These are phyloP conservation scores for Pseudopyricularia javanii DNA, from an alignment of 2,329 filamentous ascomycete species.

Conservation along the genomic window DNA sequence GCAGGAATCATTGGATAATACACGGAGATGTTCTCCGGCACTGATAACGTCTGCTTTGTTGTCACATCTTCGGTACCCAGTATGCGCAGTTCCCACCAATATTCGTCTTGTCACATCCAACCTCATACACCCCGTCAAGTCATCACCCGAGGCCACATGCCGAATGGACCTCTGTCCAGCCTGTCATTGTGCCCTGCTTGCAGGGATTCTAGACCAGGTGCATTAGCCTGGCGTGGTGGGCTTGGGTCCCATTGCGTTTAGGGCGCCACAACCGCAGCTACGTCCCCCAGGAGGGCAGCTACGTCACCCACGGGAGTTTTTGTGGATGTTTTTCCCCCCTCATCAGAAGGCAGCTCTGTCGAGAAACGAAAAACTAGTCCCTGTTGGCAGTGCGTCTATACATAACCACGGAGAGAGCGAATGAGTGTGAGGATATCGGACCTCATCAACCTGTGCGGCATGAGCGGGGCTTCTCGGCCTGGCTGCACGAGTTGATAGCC, in stretches of 20 bases:
- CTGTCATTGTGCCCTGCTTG: slow-evolving; percentile 26
- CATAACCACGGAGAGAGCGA: slow-evolving; percentile 55
- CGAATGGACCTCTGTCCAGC: slow-evolving; percentile 12
- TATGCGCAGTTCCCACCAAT: slow-evolving; percentile 8
- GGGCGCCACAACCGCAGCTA: slow-evolving; percentile 30
- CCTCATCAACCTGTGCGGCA: not conserved
- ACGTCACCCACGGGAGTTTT: slow-evolving; percentile 40
- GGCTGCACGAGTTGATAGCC: slow-evolving; percentile 2
- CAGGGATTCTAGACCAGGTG: slow-evolving; percentile 41
- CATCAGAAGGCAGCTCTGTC: slow-evolving; percentile 22
- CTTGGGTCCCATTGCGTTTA: slow-evolving; percentile 24
- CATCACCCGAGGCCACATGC: slow-evolving; percentile 22
- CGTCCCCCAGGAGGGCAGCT: not conserved
- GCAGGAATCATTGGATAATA: slow-evolving; percentile 28
- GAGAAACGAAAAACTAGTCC: slow-evolving; percentile 79
- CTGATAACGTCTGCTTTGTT: slow-evolving; percentile 23
- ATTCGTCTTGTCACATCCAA: slow-evolving; percentile 10
- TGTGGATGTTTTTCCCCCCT: slow-evolving; percentile 90
- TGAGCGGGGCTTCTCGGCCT: slow-evolving; percentile 9
- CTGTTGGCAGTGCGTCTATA: slow-evolving; percentile 59
- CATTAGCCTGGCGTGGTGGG: slow-evolving; percentile 39
- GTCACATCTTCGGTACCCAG: slow-evolving; percentile 30
- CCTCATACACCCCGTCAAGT: slow-evolving; percentile 15
- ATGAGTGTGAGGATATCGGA: not conserved
- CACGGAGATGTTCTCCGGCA: slow-evolving; percentile 28